A percentile compares a stretch with the other conserved stretches of the same genome.
These are phyloP conservation scores for Fraxinus cuspidata DNA, from an alignment of 257 asterid species.

Conservation along the genomic window DNA sequence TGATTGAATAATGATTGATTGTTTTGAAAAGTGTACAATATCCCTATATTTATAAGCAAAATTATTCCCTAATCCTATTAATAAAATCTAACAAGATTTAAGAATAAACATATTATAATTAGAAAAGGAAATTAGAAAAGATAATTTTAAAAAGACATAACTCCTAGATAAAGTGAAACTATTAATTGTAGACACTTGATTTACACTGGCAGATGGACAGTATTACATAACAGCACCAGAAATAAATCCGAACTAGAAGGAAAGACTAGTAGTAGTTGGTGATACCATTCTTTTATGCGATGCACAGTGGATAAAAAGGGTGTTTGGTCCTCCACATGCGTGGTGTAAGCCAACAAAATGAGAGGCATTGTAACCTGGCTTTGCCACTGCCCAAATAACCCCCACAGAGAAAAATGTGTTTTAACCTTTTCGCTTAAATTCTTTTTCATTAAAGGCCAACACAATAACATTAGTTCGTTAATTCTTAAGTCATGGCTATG, in stretches of 20 bases:
- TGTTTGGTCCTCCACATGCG: not conserved
- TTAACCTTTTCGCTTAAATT: not conserved
- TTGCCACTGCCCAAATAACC: not conserved
- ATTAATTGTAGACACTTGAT: no score
- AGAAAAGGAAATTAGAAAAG: no score
- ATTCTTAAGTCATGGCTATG: not conserved
- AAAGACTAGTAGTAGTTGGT: not conserved
- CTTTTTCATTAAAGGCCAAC: constrained; percentile 1
- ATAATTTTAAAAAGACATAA: no score
- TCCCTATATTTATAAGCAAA: no score
- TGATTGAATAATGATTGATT: no score
- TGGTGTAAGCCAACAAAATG: not conserved
- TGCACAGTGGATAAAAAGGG: not conserved
- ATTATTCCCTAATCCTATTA: no score
- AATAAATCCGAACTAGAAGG: not conserved
- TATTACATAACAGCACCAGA: not conserved
- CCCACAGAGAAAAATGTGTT: not conserved
- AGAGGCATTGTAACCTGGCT: not conserved
- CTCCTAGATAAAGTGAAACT: no score
- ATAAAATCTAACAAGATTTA: no score
- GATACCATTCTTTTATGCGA: not conserved
- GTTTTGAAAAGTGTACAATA: no score
- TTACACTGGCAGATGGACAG: not conserved
- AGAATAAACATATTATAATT: no score
- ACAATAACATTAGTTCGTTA: not conserved